Evolutionary conservation across 129 eudicot genomes (phyloP), one percentile per base, ranked within the genome.

Genomic region (Lonicera japonica): DNA sequence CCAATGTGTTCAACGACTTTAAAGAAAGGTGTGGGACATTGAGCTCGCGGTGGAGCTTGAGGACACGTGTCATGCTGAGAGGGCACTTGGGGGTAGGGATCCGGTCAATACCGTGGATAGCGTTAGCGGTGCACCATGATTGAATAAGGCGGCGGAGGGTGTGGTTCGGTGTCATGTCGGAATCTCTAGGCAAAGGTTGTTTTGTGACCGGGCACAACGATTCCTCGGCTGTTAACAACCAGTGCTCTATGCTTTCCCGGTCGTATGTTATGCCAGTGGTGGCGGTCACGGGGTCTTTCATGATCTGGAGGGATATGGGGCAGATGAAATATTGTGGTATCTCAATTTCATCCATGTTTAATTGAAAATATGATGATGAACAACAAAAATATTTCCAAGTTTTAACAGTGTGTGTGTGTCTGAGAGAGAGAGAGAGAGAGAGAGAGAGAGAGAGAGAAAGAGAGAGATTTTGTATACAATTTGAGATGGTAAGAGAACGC

Each of bases 261-360:
- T 72, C 77, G 65, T 72, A 72, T 16, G 77, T 72, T n/a, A 63
- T 63, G 8, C 77, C 77, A 39, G 77, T 62, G 16, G 56, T 19
- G 17, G 64, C 40, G 4, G 70, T 72, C 14, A 72, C 77, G 0
- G 77, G 77, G 23, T 72, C 77, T 29, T 72, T 58, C 77, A 63
- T 72, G 38, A 64, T 43, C 20, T 72, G 65, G 11, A 72, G 65
- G 7, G 77, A 63, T 5, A 72, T 72, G 23, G 77, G 77, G 39
- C 77, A 72, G 17, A 72, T n/a, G 62, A 72, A 72, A 29, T 63
- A 63, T 3, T 55, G 38, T 1, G 77, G 77, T 0, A 72, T 55
- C 51, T 72, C 70, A 50, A 39, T 57, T 60, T 60, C 67, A 18
- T 53, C 56, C 40, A 24, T 64, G 34, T 48, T 36, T 50, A 25